These are phyloP conservation scores for Ogataea paradorogensis DNA, from an alignment of 805 yeast genomes.

Conservation along the genomic window DNA sequence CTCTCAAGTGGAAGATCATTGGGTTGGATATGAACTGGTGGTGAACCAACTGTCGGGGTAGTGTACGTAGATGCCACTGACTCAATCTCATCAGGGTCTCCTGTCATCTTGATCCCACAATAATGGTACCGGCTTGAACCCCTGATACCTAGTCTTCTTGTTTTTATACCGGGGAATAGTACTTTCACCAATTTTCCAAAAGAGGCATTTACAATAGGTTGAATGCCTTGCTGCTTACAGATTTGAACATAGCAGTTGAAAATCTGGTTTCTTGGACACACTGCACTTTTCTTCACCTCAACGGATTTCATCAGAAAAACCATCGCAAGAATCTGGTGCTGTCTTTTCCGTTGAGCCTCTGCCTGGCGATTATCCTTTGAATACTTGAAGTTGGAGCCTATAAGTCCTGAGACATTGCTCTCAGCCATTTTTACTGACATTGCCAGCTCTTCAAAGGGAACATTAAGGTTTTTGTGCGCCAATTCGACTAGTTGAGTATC, in stretches of 20 bases:
- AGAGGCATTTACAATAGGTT: slow-evolving; percentile 71
- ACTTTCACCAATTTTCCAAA: slow-evolving; percentile 72
- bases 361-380: slow-evolving; percentile 20
- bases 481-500: slow-evolving; percentile 38
- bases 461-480: slow-evolving; percentile 34
- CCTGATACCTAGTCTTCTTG: slow-evolving; percentile 77
- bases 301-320: slow-evolving; percentile 74
- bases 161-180: slow-evolving; percentile 62
- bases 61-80: slow-evolving; percentile 14
- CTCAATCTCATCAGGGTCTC: slow-evolving; percentile 33
- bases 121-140: slow-evolving; percentile 85
- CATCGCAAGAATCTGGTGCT: slow-evolving; percentile 77
- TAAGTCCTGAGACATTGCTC: slow-evolving; percentile 19
- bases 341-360: slow-evolving; percentile 43
- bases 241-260: slow-evolving; percentile 61
- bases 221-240: slow-evolving; percentile 50
- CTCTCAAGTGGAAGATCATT: slow-evolving; percentile 4
- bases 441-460: slow-evolving; percentile 38
- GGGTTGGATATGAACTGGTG: slow-evolving; percentile 5
- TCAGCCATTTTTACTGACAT: slow-evolving; percentile 33
- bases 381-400: slow-evolving; percentile 11
- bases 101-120: slow-evolving; percentile 61
- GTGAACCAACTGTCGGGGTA: slow-evolving; percentile 16
- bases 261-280: slow-evolving; percentile 63
- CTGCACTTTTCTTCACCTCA: slow-evolving; percentile 45